Conservation (phyloP, 352 stramenopile genomes). For the Phytophthora ohioensis region DNA sequence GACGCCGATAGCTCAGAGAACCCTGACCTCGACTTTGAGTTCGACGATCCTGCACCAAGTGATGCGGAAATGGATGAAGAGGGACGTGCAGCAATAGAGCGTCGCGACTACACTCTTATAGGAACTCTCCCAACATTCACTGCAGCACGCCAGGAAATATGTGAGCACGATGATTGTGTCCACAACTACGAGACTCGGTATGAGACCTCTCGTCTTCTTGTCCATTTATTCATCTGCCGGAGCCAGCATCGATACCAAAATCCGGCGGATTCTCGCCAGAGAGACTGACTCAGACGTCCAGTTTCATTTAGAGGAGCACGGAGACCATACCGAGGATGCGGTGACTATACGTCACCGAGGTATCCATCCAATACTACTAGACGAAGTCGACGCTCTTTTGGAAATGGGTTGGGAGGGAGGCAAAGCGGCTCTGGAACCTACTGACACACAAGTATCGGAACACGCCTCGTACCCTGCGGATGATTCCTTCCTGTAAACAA, state of each 20-base stretch:
- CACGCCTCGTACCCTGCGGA: background rate
- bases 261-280: too few relatives aligned
- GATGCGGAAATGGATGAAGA: background rate
- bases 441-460: slow-evolving; percentile 1
- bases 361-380: background rate
- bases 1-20: too few relatives aligned
- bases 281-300: too few relatives aligned
- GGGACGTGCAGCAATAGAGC: background rate
- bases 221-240: background rate
- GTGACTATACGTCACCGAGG: background rate
- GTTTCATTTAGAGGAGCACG: background rate
- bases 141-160: background rate
- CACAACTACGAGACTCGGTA: slow-evolving; percentile 1
- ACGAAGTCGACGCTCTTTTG: slow-evolving; percentile 1
- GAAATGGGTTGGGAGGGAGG: background rate
- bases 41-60: background rate
- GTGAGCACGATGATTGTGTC: background rate
- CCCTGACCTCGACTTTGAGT: background rate
- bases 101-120: background rate
- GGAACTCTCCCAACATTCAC: background rate
- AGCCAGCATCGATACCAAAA: too few relatives aligned
- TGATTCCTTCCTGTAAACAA: background rate
- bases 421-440: background rate
- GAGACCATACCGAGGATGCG: background rate
- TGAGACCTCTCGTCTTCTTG: background rate